Conservation (phyloP, 2,329 filamentous ascomycete genomes). For the Penicillium sp. region DNA sequence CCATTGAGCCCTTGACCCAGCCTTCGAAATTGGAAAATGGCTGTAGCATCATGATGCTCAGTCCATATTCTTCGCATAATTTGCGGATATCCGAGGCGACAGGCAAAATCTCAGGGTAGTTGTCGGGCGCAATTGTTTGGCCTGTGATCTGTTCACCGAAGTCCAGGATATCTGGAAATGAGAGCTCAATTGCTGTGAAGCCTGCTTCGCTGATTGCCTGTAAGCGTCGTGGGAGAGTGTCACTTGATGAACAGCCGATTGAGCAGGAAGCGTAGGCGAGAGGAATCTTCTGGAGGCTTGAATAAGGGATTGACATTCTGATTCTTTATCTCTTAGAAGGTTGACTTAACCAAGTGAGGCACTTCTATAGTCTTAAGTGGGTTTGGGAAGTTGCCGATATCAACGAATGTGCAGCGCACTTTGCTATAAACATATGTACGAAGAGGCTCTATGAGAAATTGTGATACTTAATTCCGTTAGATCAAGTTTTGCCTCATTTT, state of each 20-base stretch:
- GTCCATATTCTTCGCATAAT: constrained; percentile 53
- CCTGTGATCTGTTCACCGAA: constrained; percentile 58
- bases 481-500: background rate
- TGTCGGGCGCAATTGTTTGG: constrained; percentile 53
- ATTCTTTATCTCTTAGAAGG: background rate
- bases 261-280: constrained; percentile 46
- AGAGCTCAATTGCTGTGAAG: constrained; percentile 68
- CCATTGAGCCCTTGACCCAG: constrained; percentile 59
- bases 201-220: constrained; percentile 41
- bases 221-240: constrained; percentile 41
- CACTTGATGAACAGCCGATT: constrained; percentile 36
- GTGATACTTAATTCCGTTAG: background rate
- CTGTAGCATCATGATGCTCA: constrained; percentile 70
- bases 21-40: constrained; percentile 77
- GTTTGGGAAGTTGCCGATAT: background rate
- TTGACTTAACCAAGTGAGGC: too few species aligned
- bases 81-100: constrained; percentile 56
- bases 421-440: background rate
- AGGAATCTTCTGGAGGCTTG: constrained; percentile 31
- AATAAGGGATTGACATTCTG: constrained; percentile 13
- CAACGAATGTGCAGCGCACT: background rate
- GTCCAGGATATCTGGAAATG: constrained; percentile 68
- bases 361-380: background rate
- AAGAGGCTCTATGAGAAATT: background rate
- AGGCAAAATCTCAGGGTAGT: constrained; percentile 59